phyloP scores from a whole-genome alignment of 768 basidiomycete species.

The Boletus bicolor region DNA sequence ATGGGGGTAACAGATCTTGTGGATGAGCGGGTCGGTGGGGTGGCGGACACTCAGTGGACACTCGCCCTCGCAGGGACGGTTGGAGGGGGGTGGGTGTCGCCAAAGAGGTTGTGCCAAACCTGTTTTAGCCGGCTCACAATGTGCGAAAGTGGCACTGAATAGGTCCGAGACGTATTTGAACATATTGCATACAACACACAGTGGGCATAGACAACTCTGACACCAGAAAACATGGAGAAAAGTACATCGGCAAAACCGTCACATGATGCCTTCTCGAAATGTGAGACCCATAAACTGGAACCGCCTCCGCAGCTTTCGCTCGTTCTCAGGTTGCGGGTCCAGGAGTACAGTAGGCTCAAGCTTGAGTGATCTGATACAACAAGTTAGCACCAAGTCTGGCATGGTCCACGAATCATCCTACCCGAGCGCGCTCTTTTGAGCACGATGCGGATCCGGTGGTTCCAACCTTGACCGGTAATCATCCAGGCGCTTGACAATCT shows the following conservation, averaged over 20 bases:
- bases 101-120: conserved; percentile 13
- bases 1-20: not conserved
- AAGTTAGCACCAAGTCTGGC: conserved; percentile 1
- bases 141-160: conserved; percentile 25
- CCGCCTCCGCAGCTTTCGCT: conserved; percentile 3
- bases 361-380: conserved; percentile 20
- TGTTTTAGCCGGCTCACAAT: conserved; percentile 21
- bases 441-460: conserved; percentile 19
- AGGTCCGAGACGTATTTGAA: not conserved
- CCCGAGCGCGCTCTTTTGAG: conserved; percentile 23
- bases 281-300: conserved; percentile 12
- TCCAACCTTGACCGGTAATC: conserved; percentile 21
- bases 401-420: conserved; percentile 1
- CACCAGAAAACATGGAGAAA: not conserved
- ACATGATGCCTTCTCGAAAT: conserved; percentile 22
- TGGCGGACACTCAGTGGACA: conserved; percentile 1
- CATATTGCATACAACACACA: conserved; percentile 8
- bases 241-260: conserved; percentile 2
- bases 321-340: conserved; percentile 6
- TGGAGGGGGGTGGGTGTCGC: conserved; percentile 9
- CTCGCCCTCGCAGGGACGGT: conserved; percentile 8
- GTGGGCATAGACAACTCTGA: not conserved
- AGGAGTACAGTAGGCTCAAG: conserved; percentile 28
- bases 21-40: not conserved
- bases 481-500: conserved; percentile 25